Conservation (phyloP, 2,329 filamentous ascomycete species). For the Pleochaeta shiraiana region DNA sequence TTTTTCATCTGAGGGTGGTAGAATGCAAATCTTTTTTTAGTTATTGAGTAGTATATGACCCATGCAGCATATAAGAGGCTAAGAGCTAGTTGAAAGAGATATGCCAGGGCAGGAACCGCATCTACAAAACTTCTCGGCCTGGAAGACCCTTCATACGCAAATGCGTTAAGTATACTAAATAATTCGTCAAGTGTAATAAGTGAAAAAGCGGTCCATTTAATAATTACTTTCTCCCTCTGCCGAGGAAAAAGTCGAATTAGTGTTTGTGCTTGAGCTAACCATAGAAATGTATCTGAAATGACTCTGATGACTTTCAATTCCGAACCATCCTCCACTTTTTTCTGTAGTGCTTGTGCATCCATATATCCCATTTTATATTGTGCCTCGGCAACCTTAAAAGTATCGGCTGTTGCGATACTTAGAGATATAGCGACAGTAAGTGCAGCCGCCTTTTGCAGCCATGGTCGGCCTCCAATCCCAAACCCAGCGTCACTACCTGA, state of each 20-base stretch:
- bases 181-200: conserved; percentile 78
- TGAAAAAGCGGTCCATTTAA: conserved; percentile 95
- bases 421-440: conserved; percentile 61
- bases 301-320: conserved; percentile 80
- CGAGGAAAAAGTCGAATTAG: conserved; percentile 88
- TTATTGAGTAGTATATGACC: conserved; percentile 52
- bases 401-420: conserved; percentile 83
- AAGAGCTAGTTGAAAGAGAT: conserved; percentile 48
- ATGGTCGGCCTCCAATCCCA: conserved; percentile 76
- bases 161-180: conserved; percentile 84
- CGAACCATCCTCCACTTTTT: conserved; percentile 58
- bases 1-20: conserved; percentile 53
- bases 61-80: conserved; percentile 51
- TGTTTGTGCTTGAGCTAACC: conserved; percentile 94
- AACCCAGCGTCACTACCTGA: conserved; percentile 45
- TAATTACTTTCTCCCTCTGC: conserved; percentile 92
- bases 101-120: conserved; percentile 62
- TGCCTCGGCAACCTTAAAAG: conserved; percentile 59
- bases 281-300: conserved; percentile 89
- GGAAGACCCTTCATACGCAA: conserved; percentile 35
- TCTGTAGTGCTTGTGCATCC: conserved; percentile 55
- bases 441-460: conserved; percentile 70
- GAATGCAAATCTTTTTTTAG: conserved; percentile 48
- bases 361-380: conserved; percentile 66
- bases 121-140: conserved; percentile 62